Percentiles rank a stretch among this genome's conserved stretches.
phyloP scores from a whole-genome alignment of 2,329 filamentous ascomycete genomes.

The Penicillium sp. region DNA sequence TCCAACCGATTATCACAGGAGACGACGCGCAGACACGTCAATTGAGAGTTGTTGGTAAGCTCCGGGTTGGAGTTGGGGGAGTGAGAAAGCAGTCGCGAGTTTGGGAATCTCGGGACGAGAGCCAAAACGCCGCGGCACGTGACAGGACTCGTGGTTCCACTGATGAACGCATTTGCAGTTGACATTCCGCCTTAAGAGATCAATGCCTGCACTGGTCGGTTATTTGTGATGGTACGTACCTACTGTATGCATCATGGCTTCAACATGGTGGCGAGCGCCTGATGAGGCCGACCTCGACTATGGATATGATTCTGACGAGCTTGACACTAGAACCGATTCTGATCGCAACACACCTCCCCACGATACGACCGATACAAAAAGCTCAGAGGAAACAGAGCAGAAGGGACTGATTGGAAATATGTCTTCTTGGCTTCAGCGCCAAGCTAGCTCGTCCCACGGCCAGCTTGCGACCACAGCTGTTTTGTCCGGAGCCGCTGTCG shows the following conservation, averaged over 20 bases:
- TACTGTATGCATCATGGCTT: conserved; percentile 12
- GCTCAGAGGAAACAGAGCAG: not conserved
- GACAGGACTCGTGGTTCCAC: conserved; percentile 22
- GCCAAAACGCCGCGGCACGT: conserved; percentile 18
- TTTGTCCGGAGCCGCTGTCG: conserved; percentile 46
- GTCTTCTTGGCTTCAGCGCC: conserved; percentile 48
- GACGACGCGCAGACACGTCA: not conserved
- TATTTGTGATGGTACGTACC: conserved; percentile 13
- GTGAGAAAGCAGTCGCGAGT: not conserved
- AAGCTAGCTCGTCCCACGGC: conserved; percentile 41
- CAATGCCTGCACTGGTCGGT: not conserved
- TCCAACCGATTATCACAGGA: conserved; percentile 11
- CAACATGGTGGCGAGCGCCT: conserved; percentile 22
- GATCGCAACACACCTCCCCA: conserved; percentile 12
- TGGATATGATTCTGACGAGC: conserved; percentile 29
- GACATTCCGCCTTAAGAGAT: conserved; percentile 17
- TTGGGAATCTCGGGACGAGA: not conserved
- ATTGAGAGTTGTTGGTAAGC: not conserved
- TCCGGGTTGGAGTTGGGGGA: not conserved
- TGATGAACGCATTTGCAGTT: conserved; percentile 24
- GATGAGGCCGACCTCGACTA: conserved; percentile 26
- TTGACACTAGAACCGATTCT: conserved; percentile 22
- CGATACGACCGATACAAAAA: conserved; percentile 2
- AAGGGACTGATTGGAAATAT: conserved; percentile 31
- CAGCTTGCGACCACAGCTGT: conserved; percentile 47